phyloP scores from a whole-genome alignment of 2,329 filamentous ascomycete species.

The Pseudogymnoascus sp. region DNA sequence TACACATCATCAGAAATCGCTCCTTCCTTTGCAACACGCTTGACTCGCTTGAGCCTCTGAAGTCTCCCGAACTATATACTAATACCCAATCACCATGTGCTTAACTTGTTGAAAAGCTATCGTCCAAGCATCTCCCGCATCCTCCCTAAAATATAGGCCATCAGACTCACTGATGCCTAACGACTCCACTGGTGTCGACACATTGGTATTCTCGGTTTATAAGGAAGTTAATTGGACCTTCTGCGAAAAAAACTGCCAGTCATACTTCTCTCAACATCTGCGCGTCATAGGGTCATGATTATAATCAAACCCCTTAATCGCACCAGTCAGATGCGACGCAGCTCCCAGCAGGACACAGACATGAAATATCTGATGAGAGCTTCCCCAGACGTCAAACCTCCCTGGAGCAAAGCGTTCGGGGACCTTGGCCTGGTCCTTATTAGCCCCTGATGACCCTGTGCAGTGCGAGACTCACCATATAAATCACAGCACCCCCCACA shows the following conservation, averaged over 20 bases:
- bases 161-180: not conserved
- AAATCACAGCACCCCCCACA: not conserved
- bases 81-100: not conserved
- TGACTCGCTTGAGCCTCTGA: not conserved
- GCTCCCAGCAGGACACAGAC: not conserved
- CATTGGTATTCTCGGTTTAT: not conserved
- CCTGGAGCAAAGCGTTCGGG: not conserved
- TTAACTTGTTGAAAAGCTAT: not conserved
- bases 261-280: slow-evolving; percentile 9
- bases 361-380: slow-evolving; percentile 6
- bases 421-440: not conserved
- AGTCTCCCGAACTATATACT: not conserved
- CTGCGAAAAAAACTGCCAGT: not conserved
- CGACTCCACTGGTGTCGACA: not conserved
- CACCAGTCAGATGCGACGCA: not conserved
- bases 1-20: not conserved
- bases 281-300: not conserved
- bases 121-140: not conserved
- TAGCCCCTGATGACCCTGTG: not conserved
- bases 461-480: not conserved
- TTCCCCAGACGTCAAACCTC: not conserved
- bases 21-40: not conserved
- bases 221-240: not conserved
- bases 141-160: not conserved
- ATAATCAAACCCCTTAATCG: slow-evolving; percentile 5